Conservation (phyloP, 2,329 filamentous ascomycete genomes). For the Aspergillus neoniger region DNA sequence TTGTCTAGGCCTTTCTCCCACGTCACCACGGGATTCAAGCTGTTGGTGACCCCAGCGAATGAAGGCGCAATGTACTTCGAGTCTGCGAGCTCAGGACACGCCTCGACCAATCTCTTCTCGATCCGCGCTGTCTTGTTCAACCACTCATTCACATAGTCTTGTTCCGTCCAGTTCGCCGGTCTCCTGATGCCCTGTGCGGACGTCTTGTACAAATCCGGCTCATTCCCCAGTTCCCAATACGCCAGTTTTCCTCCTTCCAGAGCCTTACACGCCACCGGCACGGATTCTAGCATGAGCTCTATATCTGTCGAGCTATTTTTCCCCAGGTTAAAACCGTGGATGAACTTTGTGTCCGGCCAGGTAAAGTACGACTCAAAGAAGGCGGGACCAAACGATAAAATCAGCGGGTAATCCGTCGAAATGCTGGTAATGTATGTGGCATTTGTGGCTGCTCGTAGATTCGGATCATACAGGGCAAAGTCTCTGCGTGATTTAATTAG, state of each 20-base stretch:
- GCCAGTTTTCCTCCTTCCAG: slow-evolving; percentile 54
- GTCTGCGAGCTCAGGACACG: neutral
- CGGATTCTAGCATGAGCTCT: slow-evolving; percentile 39
- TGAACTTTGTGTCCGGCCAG: slow-evolving; percentile 4
- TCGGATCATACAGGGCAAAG: slow-evolving; percentile 1
- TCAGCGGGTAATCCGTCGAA: slow-evolving; percentile 1
- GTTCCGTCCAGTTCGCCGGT: slow-evolving; percentile 5
- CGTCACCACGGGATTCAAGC: slow-evolving; percentile 10
- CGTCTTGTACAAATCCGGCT: slow-evolving; percentile 61
- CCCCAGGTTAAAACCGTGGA: slow-evolving; percentile 6
- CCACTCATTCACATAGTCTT: slow-evolving; percentile 9
- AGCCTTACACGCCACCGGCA: slow-evolving; percentile 59
- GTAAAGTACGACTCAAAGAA: slow-evolving; percentile 6
- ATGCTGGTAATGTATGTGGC: slow-evolving; percentile 6
- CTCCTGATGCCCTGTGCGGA: slow-evolving; percentile 47
- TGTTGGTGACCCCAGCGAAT: slow-evolving; percentile 3
- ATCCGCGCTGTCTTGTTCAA: neutral
- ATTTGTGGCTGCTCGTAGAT: neutral
- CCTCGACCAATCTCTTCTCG: neutral
- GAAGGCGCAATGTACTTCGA: slow-evolving; percentile 6
- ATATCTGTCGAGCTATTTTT: slow-evolving; percentile 1
- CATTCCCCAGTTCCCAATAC: slow-evolving; percentile 66
- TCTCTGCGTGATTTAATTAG: neutral
- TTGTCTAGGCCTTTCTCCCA: slow-evolving; percentile 4
- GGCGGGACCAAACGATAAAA: slow-evolving; percentile 1